Percentiles rank a stretch among this genome's conserved stretches.
phyloP scores from a whole-genome alignment of 2,329 filamentous ascomycete species.

The Endoconidiophora polonica region DNA sequence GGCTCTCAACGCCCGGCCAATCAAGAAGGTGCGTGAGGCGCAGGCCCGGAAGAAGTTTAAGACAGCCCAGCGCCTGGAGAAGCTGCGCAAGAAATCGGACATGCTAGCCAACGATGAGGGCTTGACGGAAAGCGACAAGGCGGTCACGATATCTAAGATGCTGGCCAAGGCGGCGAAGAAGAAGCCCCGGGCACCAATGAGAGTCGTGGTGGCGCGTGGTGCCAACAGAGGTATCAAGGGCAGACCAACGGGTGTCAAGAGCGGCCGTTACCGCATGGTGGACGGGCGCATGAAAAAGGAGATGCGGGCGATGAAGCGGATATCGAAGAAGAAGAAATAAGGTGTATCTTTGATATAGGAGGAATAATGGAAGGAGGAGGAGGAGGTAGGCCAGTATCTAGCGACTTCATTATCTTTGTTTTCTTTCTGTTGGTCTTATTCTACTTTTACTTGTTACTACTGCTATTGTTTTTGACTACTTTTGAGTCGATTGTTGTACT shows the following conservation, averaged over 20 bases:
- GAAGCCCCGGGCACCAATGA: slow-evolving; percentile 69
- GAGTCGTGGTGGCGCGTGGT: slow-evolving; percentile 76
- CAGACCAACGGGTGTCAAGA: slow-evolving; percentile 65
- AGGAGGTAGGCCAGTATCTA: slow-evolving; percentile 10
- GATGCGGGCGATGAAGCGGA: slow-evolving; percentile 67
- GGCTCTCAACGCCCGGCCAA: slow-evolving; percentile 83
- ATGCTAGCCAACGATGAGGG: slow-evolving; percentile 76
- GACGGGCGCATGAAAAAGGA: slow-evolving; percentile 95
- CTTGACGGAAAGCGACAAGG: slow-evolving; percentile 93
- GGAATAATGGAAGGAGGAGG: slow-evolving; percentile 1
- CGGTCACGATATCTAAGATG: slow-evolving; percentile 62
- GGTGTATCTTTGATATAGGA: not conserved
- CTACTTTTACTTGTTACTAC: not conserved
- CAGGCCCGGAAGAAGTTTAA: slow-evolving; percentile 96
- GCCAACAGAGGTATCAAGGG: slow-evolving; percentile 73
- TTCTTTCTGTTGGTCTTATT: slow-evolving; percentile 2
- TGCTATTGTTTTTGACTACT: not conserved
- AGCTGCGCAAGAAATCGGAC: slow-evolving; percentile 93
- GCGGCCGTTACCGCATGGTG: slow-evolving; percentile 95
- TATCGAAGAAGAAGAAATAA: slow-evolving; percentile 51
- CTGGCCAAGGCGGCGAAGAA: slow-evolving; percentile 70
- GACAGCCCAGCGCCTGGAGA: slow-evolving; percentile 77
- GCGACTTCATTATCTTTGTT: slow-evolving; percentile 11
- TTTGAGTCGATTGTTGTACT: too few relatives aligned
- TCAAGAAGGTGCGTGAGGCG: slow-evolving; percentile 97